Conservation (phyloP, 495 filamentous ascomycete genomes). For the Penicillium crystallinum region DNA sequence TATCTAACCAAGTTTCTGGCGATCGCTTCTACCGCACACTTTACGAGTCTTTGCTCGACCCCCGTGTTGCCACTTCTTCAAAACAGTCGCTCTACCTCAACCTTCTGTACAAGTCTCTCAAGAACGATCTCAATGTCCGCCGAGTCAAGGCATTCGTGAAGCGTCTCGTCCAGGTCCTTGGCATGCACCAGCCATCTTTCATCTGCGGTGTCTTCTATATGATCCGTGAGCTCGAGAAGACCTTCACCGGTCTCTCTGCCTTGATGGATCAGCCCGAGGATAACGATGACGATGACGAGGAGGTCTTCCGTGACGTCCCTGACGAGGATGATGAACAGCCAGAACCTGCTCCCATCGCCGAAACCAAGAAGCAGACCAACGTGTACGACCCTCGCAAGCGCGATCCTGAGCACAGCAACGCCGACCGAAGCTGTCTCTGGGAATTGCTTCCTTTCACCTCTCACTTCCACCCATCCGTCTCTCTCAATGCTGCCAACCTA, state of each 20-base stretch:
- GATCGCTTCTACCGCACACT: constrained; percentile 93
- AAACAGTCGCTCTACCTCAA: constrained; percentile 96
- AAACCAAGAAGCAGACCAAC: constrained; percentile 26
- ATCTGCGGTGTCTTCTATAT: constrained; percentile 85
- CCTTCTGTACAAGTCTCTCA: constrained; percentile 79
- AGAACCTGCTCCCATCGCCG: constrained; percentile 13
- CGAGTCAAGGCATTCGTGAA: constrained; percentile 94
- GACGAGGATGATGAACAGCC: constrained; percentile 47
- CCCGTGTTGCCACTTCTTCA: constrained; percentile 78
- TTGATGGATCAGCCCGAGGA: constrained; percentile 71
- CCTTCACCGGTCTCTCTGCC: constrained; percentile 67
- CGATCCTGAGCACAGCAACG: constrained; percentile 85
- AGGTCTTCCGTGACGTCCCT: constrained; percentile 64
- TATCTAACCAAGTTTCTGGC: constrained; percentile 66
- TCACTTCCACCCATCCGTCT: constrained; percentile 95
- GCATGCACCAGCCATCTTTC: constrained; percentile 87
- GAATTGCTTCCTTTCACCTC: constrained; percentile 72
- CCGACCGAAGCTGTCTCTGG: constrained; percentile 87
- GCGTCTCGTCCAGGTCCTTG: constrained; percentile 78
- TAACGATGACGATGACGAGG: constrained; percentile 60
- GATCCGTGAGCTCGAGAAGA: constrained; percentile 70
- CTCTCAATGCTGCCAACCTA: constrained; percentile 70
- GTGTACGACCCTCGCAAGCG: constrained; percentile 84
- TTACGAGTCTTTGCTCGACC: constrained; percentile 91
- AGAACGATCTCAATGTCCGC: constrained; percentile 77